phyloP scores from a whole-genome alignment of 1,139 yeast genomes.

The Yamadazyma diddensiae region DNA sequence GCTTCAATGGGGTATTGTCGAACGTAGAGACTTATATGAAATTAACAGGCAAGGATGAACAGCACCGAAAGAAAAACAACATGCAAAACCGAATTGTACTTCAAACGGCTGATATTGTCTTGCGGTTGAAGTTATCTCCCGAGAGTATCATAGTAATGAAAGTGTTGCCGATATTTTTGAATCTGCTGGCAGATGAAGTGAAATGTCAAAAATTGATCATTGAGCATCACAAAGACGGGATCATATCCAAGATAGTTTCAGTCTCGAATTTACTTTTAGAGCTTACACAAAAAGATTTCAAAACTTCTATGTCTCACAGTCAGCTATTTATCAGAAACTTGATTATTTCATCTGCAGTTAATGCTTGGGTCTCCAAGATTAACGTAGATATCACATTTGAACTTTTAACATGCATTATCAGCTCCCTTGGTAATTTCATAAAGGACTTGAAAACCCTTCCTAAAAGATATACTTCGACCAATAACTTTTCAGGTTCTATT shows the following conservation, averaged over 20 bases:
- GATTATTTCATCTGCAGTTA: slow-evolving; percentile 17
- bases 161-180: slow-evolving; percentile 38
- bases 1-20: slow-evolving; percentile 8
- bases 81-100: slow-evolving; percentile 21
- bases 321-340: slow-evolving; percentile 21
- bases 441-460: slow-evolving; percentile 2
- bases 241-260: slow-evolving; percentile 16
- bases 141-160: slow-evolving; percentile 16
- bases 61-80: slow-evolving; percentile 1
- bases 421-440: slow-evolving; percentile 13
- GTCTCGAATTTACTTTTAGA: slow-evolving; percentile 21
- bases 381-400: slow-evolving; percentile 14
- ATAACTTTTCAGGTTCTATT: slow-evolving; percentile 6
- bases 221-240: slow-evolving; percentile 11
- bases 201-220: slow-evolving; percentile 29
- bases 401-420: slow-evolving; percentile 13
- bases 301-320: slow-evolving; percentile 20
- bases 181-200: slow-evolving; percentile 26
- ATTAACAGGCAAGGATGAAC: neutral
- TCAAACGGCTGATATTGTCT: slow-evolving; percentile 30
- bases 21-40: slow-evolving; percentile 11
- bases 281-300: slow-evolving; percentile 23
- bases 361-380: slow-evolving; percentile 20
- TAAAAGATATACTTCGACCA: slow-evolving; percentile 3
- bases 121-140: slow-evolving; percentile 10